Evolutionary conservation across 192 early-diverging fungal species (phyloP).

Genomic region (Coemansia sp.): DNA sequence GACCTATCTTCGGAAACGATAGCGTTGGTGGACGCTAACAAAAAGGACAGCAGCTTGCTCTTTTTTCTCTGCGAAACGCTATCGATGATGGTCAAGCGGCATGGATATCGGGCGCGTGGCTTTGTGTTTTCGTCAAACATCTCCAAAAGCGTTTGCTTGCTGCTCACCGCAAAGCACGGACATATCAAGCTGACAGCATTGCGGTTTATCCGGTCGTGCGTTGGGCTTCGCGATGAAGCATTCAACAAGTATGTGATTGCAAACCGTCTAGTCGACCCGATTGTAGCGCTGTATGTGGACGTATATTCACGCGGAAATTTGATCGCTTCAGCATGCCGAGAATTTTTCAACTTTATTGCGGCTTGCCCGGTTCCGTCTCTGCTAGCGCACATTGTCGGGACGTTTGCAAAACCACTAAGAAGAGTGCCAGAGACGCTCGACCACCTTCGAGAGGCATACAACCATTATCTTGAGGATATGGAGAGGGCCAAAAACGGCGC

Average conservation of each 20-base stretch:
- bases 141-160: slow-evolving; percentile 59
- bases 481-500: slow-evolving; percentile 16
- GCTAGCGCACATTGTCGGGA: slow-evolving; percentile 63
- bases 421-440: slow-evolving; percentile 17
- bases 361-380: slow-evolving; percentile 68
- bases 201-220: slow-evolving; percentile 73
- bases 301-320: slow-evolving; percentile 76
- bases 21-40: slow-evolving; percentile 7
- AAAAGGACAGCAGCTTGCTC: slow-evolving; percentile 6
- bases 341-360: slow-evolving; percentile 82
- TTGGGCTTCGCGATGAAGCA: slow-evolving; percentile 81
- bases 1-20: slow-evolving; percentile 48
- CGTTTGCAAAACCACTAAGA: slow-evolving; percentile 24
- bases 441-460: slow-evolving; percentile 30
- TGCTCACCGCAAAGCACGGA: slow-evolving; percentile 67
- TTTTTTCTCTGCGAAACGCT: slow-evolving; percentile 72
- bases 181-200: slow-evolving; percentile 78
- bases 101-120: slow-evolving; percentile 76
- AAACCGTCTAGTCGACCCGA: slow-evolving; percentile 67
- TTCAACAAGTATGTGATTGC: slow-evolving; percentile 77
- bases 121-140: slow-evolving; percentile 68
- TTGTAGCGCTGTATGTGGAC: slow-evolving; percentile 62
- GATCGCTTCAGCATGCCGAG: slow-evolving; percentile 86
- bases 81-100: slow-evolving; percentile 68
- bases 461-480: slow-evolving; percentile 19